Conservation (phyloP, 2,329 filamentous ascomycete genomes). For the Beauveria medogensis region DNA sequence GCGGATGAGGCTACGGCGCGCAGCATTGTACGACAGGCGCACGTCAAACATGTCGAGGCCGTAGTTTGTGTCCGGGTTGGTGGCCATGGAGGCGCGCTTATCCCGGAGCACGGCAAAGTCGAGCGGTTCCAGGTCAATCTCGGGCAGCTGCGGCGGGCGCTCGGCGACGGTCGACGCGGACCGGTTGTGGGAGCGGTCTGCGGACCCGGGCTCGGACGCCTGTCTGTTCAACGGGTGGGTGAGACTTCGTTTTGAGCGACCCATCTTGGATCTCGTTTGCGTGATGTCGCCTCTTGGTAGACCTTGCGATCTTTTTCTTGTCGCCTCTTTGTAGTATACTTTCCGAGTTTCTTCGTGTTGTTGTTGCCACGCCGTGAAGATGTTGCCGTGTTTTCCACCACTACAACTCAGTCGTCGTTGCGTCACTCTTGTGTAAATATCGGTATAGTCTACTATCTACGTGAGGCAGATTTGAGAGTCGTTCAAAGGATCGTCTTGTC, state of each 20-base stretch:
- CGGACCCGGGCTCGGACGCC: not conserved
- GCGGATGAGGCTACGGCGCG: slow-evolving; percentile 10
- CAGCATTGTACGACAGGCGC: slow-evolving; percentile 8
- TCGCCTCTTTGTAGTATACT: not conserved
- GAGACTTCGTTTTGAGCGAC: slow-evolving; percentile 4
- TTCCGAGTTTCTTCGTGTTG: not conserved
- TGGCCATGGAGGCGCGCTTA: slow-evolving; percentile 5
- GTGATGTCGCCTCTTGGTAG: not conserved
- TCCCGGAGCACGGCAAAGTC: slow-evolving; percentile 8
- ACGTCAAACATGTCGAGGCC: slow-evolving; percentile 9
- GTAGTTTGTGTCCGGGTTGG: slow-evolving; percentile 4
- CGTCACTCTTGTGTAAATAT: not conserved
- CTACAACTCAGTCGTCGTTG: not conserved
- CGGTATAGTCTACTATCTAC: not conserved
- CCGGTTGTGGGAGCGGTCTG: not conserved
- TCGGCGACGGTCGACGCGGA: slow-evolving; percentile 2
- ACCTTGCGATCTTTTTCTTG: not conserved
- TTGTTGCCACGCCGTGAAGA: not conserved
- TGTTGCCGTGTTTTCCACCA: not conserved
- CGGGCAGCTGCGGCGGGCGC: slow-evolving; percentile 4
- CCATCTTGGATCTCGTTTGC: not conserved
- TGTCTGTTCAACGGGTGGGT: not conserved
- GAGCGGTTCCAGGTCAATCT: slow-evolving; percentile 9
- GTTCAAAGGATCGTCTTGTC: not conserved
- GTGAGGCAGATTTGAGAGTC: not conserved